Conservation (phyloP, 2,329 filamentous ascomycete genomes). For the Aureobasidium sp. region DNA sequence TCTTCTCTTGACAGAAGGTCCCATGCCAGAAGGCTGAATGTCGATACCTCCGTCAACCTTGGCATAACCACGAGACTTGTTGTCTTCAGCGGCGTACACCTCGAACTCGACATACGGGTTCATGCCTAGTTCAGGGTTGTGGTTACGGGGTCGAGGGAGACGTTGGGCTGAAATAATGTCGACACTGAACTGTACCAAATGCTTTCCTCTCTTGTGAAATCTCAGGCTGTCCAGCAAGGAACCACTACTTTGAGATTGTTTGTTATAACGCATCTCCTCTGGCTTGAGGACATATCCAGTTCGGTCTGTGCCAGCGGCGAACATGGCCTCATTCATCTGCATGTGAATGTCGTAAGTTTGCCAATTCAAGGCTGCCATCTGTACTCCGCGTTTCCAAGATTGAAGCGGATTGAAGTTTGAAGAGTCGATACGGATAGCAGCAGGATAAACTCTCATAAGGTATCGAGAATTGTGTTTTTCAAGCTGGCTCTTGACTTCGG, state of each 20-base stretch:
- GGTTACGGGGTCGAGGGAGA: slow-evolving; percentile 69
- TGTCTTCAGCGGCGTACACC: slow-evolving; percentile 84
- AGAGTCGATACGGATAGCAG: slow-evolving; percentile 69
- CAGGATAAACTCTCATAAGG: slow-evolving; percentile 90
- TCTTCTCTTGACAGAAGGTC: slow-evolving; percentile 64
- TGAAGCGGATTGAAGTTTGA: slow-evolving; percentile 90
- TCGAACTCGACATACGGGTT: slow-evolving; percentile 94
- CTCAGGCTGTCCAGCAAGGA: slow-evolving; percentile 31
- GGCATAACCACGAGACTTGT: slow-evolving; percentile 63
- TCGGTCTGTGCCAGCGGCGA: slow-evolving; percentile 74
- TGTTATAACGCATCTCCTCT: slow-evolving; percentile 59
- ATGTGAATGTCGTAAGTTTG: slow-evolving; percentile 94
- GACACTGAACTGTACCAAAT: slow-evolving; percentile 75
- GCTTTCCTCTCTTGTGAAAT: slow-evolving; percentile 60
- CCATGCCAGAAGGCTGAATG: slow-evolving; percentile 57
- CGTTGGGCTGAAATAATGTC: slow-evolving; percentile 91
- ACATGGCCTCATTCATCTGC: slow-evolving; percentile 97
- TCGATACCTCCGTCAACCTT: slow-evolving; percentile 58
- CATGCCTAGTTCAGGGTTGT: slow-evolving; percentile 65
- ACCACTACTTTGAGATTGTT: slow-evolving; percentile 50
- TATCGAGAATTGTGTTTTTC: slow-evolving; percentile 86
- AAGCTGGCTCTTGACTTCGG: slow-evolving; percentile 66
- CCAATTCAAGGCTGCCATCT: slow-evolving; percentile 98
- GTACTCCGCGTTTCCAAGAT: slow-evolving; percentile 90
- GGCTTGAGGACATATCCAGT: slow-evolving; percentile 94